Base-by-base conservation (phyloP, 2,329 filamentous ascomycete species). In the Phoma sp. region DNA sequence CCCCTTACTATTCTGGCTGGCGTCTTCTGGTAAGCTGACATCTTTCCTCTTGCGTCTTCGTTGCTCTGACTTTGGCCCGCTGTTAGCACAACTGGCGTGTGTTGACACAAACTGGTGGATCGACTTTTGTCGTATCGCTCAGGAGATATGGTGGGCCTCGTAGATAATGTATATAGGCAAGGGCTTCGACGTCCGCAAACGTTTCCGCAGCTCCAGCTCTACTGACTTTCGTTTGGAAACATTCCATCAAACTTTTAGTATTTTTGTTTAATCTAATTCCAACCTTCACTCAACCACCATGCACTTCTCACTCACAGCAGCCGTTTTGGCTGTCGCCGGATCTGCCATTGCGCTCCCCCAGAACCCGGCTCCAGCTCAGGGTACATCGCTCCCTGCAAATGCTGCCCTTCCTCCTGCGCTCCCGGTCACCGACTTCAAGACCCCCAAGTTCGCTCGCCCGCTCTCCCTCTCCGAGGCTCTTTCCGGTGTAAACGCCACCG, bases 381-480 rank as follows among this genome's bases (percentile, higher is more conserved):
- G 52, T 24, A 46, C 52, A 12, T 46, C 52, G 9, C 47, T 57
- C 5, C 54, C 54, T 15, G n/a, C 35, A 7, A 44, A 43, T 13
- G 31, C 29, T 33, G 47, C 22, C 2, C 47, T 51, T 33, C 40
- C 54, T 33, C 58, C 54, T n/a, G 38, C 48, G 43, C 55, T 58
- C 25, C 55, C 58, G 1, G 17, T 47, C 13, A n/a, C 19, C 21
- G 37, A 51, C 19, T 62, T 57, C 46, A 51, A 62, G 25, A 62
- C 59, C 9, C 40, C 52, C 21, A 62, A 62, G 40, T 62, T 55
- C 10, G 59, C 59, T 33, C 59, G 59, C 6, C 59, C 59, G 19
- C 50, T 62, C 12, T 49, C 50, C 12, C 50, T 59, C 21, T 32
- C 39, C 15, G 53, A 62, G 35, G 59, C 59, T 7, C 46, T 47